Conservation (phyloP, 2,329 filamentous ascomycete genomes). For the Botrytis porri region DNA sequence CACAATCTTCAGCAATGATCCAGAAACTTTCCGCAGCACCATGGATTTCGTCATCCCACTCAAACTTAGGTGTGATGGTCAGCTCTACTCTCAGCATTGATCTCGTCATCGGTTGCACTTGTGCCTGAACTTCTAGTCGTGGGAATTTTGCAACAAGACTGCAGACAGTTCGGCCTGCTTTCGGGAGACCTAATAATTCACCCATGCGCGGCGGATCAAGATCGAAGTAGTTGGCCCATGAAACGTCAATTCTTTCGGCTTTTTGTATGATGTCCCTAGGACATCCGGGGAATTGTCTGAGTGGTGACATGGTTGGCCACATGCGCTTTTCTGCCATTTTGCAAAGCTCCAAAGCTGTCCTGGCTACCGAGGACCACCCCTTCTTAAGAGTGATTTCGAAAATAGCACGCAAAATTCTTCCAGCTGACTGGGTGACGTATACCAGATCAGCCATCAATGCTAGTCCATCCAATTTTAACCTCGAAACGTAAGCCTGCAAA, state of each 20-base stretch:
- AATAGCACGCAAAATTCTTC: constrained; percentile 89
- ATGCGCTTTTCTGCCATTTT: constrained; percentile 99
- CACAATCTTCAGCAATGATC: constrained; percentile 96
- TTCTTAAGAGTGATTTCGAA: constrained; percentile 98
- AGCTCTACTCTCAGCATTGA: constrained; percentile 90
- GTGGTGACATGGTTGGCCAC: constrained; percentile 98
- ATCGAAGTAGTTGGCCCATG: constrained; percentile 92
- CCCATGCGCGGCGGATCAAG: constrained; percentile 95
- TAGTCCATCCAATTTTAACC: constrained; percentile 88
- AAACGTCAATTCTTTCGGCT: constrained; percentile 89
- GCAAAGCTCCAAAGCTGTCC: constrained; percentile 88
- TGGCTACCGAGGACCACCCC: constrained; percentile 90
- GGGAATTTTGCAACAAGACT: constrained; percentile 89
- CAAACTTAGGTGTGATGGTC: constrained; percentile 88
- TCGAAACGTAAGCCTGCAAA: constrained; percentile 92
- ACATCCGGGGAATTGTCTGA: constrained; percentile 84
- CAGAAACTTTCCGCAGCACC: constrained; percentile 90
- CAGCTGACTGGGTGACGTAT: constrained; percentile 96
- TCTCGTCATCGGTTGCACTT: constrained; percentile 90
- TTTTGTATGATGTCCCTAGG: constrained; percentile 85
- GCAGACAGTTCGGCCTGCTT: constrained; percentile 81
- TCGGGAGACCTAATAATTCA: constrained; percentile 86
- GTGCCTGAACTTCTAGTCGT: constrained; percentile 85
- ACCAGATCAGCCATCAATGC: constrained; percentile 98
- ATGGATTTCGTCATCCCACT: constrained; percentile 90